phyloP scores from a whole-genome alignment of 106 monocot species.

The Apostasia shenzhenica region DNA sequence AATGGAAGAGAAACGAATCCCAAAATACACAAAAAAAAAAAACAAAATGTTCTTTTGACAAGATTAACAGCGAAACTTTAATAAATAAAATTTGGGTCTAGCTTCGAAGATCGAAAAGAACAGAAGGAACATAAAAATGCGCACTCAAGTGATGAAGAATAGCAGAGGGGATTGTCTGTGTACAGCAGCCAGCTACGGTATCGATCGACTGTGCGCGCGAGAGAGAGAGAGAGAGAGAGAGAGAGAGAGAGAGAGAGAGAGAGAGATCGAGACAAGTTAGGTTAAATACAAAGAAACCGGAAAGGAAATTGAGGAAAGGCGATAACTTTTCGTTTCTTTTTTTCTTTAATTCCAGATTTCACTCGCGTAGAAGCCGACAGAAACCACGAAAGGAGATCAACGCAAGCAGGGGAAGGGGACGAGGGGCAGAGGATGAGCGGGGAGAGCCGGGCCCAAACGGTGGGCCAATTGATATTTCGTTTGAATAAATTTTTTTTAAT shows the following conservation, averaged over 20 bases:
- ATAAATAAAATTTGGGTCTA: neutral
- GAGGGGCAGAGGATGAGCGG: too few species aligned
- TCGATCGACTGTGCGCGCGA: neutral
- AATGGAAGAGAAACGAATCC: too few species aligned
- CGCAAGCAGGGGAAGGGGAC: neutral
- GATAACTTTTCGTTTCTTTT: neutral
- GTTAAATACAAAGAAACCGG: neutral
- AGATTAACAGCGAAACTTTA: neutral
- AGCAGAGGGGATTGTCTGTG: neutral
- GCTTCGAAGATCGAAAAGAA: neutral
- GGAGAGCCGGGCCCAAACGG: neutral
- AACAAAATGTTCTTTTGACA: neutral
- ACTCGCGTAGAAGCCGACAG: slow-evolving; percentile 11
- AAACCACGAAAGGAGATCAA: slow-evolving; percentile 13
- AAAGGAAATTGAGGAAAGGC: neutral
- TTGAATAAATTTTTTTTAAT: too few species aligned
- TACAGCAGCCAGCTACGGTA: neutral
- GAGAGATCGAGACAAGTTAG: neutral
- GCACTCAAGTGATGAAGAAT: neutral
- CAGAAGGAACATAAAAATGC: slow-evolving; percentile 1
- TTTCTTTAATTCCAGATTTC: neutral
- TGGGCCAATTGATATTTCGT: neutral
- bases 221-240: neutral
- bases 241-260: neutral
- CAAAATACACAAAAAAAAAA: neutral